phyloP scores from a whole-genome alignment of 2,329 filamentous ascomycete species.

The Elsinoe batatas region DNA sequence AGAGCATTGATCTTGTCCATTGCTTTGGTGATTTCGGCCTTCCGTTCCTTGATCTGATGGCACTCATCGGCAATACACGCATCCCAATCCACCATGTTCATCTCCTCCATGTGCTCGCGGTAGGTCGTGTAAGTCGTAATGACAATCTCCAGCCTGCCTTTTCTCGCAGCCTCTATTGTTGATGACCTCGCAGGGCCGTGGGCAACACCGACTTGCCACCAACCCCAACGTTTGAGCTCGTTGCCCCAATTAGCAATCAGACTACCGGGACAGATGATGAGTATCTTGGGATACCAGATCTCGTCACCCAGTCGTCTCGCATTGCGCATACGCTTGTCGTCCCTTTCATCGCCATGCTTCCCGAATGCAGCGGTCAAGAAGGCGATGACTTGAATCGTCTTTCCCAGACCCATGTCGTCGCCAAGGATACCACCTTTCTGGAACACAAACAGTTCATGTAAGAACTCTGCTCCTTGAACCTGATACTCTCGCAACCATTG shows the following conservation, averaged over 20 bases:
- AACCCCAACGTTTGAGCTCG: slow-evolving; percentile 84
- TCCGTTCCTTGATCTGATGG: slow-evolving; percentile 73
- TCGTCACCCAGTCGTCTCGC: slow-evolving; percentile 52
- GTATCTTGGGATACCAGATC: slow-evolving; percentile 70
- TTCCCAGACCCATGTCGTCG: slow-evolving; percentile 96
- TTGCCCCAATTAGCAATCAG: slow-evolving; percentile 86
- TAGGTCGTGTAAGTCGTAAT: slow-evolving; percentile 94
- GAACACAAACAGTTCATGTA: slow-evolving; percentile 82
- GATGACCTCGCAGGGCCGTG: slow-evolving; percentile 59
- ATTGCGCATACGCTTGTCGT: slow-evolving; percentile 79
- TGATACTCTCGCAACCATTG: slow-evolving; percentile 92
- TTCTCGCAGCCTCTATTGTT: slow-evolving; percentile 47
- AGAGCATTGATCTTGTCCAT: slow-evolving; percentile 88
- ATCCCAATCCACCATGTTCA: slow-evolving; percentile 88
- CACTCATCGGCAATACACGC: slow-evolving; percentile 92
- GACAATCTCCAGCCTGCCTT: slow-evolving; percentile 76
- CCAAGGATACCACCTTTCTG: slow-evolving; percentile 85
- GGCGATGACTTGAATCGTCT: slow-evolving; percentile 90
- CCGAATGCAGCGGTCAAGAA: slow-evolving; percentile 89
- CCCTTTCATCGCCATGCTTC: slow-evolving; percentile 81
- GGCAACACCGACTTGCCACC: slow-evolving; percentile 81
- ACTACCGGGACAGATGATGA: slow-evolving; percentile 83
- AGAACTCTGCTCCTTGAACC: slow-evolving; percentile 69
- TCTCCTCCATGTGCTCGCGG: slow-evolving; percentile 57
- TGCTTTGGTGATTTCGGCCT: slow-evolving; percentile 66